Evolutionary conservation across 768 basidiomycete genomes (phyloP), one percentile per base, ranked within the genome.

Genomic region (Leucocoprinus birnbaumii): DNA sequence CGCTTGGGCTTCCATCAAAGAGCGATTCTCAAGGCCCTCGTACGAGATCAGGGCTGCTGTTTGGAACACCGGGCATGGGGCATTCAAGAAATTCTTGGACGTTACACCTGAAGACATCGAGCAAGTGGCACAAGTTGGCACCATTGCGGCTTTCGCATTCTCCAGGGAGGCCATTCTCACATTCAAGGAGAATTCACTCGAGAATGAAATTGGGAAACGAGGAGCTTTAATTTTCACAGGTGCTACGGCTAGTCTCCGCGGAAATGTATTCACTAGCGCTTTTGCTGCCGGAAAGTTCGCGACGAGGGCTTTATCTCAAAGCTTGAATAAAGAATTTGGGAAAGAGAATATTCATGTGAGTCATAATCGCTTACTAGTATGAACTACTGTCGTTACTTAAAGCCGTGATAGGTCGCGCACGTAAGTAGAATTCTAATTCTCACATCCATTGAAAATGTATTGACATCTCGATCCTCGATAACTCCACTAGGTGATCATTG

Each of bases 161-260:
- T 71, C 87, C 7, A 77, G 79, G 13, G 80, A 83, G 38, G 78
- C 77, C 8, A 78, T 89, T 46, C 62, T 81, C 26, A 74, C 78
- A 1, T 83, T 89, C 67, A 83, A 84, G 62, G 74, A 78, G 49
- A 85, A 85, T 57, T 73, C 75, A 9, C 65, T 79, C 4, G 73
- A 73, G 16, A 68, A 75, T 42, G 64, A 70, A 1, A 68, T 66
- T 18, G 82, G 84, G 7, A 80, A 80, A 63, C 73, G 77, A 22
- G 89, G 88, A 9, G 79, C 83, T 0, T 66, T 90, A 42, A 76
- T 88, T 11, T 87, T 89, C 63, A 89, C 87, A 0, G 86, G 87
- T 0, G 88, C 88, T 2, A 89, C 88, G 3, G 84, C 88, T 3
- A 75, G 80, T 48, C 55, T 79, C 16, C 71, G 87, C 52, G 88